Evolutionary conservation across 805 yeast species (phyloP).

Genomic region (Kazachstania psychrophila): DNA sequence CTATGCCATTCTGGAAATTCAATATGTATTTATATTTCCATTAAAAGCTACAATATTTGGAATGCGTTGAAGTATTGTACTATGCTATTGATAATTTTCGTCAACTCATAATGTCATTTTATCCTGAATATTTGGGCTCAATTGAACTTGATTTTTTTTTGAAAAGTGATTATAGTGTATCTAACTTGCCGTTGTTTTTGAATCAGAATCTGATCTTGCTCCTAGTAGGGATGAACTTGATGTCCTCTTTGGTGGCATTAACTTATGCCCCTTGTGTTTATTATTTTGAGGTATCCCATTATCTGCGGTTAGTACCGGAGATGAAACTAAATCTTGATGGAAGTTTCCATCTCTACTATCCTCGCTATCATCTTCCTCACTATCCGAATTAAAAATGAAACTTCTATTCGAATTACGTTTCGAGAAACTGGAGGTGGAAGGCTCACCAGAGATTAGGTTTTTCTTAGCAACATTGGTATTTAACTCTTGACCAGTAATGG

Average conservation of each 20-base stretch:
- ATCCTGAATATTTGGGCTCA: too few species aligned
- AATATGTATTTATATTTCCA: too few species aligned
- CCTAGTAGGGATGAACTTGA: slow-evolving; percentile 5
- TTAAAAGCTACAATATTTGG: too few species aligned
- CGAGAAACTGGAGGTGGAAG: slow-evolving; percentile 6
- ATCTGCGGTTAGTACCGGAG: background rate
- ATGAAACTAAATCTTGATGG: background rate
- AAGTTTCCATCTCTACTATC: background rate
- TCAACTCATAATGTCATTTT: too few species aligned
- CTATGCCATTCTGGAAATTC: too few species aligned
- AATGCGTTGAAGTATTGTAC: too few species aligned
- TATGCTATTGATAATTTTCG: too few species aligned
- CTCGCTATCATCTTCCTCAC: slow-evolving; percentile 14
- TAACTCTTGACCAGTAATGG: slow-evolving; percentile 25
- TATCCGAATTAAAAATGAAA: slow-evolving; percentile 27
- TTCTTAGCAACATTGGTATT: slow-evolving; percentile 9
- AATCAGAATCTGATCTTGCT: background rate
- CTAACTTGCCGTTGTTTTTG: background rate
- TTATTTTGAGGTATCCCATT: background rate
- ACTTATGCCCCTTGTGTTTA: slow-evolving; percentile 1
- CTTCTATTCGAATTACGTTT: slow-evolving; percentile 17
- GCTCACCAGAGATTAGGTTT: slow-evolving; percentile 4
- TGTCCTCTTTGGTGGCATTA: slow-evolving; percentile 5
- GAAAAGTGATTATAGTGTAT: too few species aligned
- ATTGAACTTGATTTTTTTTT: too few species aligned